Conservation (phyloP, 2,329 filamentous ascomycete genomes). For the Ophidiomyces ophidiicola region DNA sequence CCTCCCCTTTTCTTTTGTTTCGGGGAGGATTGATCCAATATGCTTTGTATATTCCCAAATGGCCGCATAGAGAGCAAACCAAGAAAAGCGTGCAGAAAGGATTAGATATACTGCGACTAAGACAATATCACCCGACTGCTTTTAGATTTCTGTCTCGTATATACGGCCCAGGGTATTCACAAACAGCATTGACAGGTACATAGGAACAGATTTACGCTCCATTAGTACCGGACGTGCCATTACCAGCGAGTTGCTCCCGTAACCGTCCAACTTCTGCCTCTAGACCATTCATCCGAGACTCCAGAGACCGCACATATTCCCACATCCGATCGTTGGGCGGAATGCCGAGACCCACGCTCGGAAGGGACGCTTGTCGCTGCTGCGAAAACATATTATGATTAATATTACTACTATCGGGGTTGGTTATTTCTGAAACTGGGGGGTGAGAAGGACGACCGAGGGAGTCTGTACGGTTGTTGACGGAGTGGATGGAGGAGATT, state of each 20-base stretch:
- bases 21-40: too few relatives aligned
- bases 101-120: too few relatives aligned
- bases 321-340: conserved; percentile 17
- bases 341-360: conserved; percentile 8
- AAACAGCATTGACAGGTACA: too few relatives aligned
- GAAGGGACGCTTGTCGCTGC: conserved; percentile 10
- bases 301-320: conserved; percentile 25
- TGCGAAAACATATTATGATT: conserved; percentile 11
- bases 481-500: conserved; percentile 12
- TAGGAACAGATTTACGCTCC: conserved; percentile 5
- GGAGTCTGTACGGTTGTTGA: conserved; percentile 13
- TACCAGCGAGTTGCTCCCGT: conserved; percentile 19
- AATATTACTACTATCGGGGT: conserved; percentile 8
- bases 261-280: conserved; percentile 24
- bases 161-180: too few relatives aligned
- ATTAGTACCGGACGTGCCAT: conserved; percentile 5
- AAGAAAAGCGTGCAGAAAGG: too few relatives aligned
- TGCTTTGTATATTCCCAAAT: too few relatives aligned
- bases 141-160: too few relatives aligned
- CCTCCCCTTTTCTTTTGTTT: too few relatives aligned
- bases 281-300: conserved; percentile 24
- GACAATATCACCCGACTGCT: too few relatives aligned
- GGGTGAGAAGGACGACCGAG: conserved; percentile 6
- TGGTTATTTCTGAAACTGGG: conserved; percentile 10
- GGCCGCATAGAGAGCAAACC: too few relatives aligned